A percentile compares a stretch with the other conserved stretches of the same genome.
phyloP scores from a whole-genome alignment of 2,329 filamentous ascomycete genomes.

The Zasmidium citrigriseum region DNA sequence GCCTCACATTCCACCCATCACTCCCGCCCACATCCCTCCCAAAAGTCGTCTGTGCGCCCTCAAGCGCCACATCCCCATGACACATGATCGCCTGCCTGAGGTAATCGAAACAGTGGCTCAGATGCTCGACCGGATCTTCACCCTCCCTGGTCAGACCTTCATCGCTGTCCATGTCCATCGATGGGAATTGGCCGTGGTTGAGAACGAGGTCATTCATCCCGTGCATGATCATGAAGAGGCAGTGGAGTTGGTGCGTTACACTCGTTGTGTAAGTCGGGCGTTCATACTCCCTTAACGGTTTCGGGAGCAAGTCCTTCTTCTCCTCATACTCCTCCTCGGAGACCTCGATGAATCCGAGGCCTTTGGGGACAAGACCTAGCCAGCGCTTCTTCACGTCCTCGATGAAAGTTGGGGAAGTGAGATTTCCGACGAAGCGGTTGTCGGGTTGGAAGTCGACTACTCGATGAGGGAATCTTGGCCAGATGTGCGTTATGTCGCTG shows the following conservation, averaged over 20 bases:
- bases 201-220: neutral
- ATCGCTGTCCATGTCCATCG: neutral
- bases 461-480: neutral
- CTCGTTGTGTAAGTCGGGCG: neutral
- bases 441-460: neutral
- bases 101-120: slow-evolving; percentile 12
- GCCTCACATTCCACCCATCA: neutral
- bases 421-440: neutral
- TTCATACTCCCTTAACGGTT: neutral
- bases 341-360: neutral
- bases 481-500: neutral
- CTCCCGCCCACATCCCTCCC: neutral
- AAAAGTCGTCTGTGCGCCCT: slow-evolving; percentile 1
- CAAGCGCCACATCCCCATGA: slow-evolving; percentile 8
- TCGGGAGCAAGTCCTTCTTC: neutral
- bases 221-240: neutral
- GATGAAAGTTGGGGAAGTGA: neutral
- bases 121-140: neutral
- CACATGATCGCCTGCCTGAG: slow-evolving; percentile 13
- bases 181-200: neutral
- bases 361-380: neutral
- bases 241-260: neutral
- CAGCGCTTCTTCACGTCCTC: neutral
- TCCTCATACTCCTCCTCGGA: too few species aligned
- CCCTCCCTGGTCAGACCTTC: neutral